phyloP scores from a whole-genome alignment of 768 basidiomycete species.

The Candolleomyces efflorescens region DNA sequence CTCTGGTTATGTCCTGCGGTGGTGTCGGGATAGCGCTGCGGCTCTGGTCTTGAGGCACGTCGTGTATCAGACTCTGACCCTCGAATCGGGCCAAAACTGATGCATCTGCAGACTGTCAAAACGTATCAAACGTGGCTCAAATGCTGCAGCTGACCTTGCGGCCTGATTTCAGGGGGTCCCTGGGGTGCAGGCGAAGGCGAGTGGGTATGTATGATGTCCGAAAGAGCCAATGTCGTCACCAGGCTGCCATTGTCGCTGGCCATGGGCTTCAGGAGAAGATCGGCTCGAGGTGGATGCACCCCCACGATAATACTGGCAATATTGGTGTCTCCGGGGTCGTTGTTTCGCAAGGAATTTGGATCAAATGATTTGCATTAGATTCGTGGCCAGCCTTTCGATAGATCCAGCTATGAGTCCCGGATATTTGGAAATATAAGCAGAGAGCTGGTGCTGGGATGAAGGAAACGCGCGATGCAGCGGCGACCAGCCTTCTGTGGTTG shows the following conservation, averaged over 20 bases:
- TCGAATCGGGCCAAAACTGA: neutral
- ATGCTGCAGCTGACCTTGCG: neutral
- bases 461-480: neutral
- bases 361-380: neutral
- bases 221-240: constrained; percentile 27
- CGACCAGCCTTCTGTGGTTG: neutral
- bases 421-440: neutral
- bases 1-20: neutral
- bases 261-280: neutral
- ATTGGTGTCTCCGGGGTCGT: neutral
- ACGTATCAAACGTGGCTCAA: no score
- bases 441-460: neutral
- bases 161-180: neutral
- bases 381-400: neutral
- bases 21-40: neutral
- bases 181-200: constrained; percentile 40
- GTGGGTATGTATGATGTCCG: constrained; percentile 52
- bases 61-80: neutral
- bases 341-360: neutral
- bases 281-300: neutral
- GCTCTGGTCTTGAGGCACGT: no score
- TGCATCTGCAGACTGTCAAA: neutral
- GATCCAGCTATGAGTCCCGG: neutral
- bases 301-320: neutral
- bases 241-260: neutral